phyloP scores from a whole-genome alignment of 2,329 filamentous ascomycete species.

The Cercospora zeina region DNA sequence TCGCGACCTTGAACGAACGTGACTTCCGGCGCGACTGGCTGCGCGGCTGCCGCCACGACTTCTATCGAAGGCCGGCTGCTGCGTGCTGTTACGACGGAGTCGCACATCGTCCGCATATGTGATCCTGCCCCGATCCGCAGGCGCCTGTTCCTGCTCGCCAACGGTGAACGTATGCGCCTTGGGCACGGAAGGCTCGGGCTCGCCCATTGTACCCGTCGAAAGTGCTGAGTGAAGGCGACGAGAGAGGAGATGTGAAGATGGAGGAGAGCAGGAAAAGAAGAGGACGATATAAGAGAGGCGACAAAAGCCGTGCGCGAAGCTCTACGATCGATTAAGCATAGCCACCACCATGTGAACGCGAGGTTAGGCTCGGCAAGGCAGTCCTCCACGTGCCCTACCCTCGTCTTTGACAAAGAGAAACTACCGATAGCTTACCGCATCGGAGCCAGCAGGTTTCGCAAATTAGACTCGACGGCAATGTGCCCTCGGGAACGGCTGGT shows the following conservation, averaged over 20 bases:
- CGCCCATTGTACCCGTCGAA: constrained; percentile 16
- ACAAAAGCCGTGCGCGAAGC: constrained; percentile 1
- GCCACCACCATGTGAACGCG: constrained; percentile 16
- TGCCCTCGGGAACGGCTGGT: not conserved
- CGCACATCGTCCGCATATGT: constrained; percentile 28
- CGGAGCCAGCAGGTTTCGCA: not conserved
- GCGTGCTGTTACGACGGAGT: constrained; percentile 21
- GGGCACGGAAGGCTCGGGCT: constrained; percentile 10
- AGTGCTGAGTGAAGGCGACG: not conserved
- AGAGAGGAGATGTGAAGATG: not conserved
- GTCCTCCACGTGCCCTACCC: constrained; percentile 13
- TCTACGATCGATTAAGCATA: constrained; percentile 18
- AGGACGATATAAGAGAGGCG: not conserved
- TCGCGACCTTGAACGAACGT: constrained; percentile 29
- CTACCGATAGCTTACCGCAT: not conserved
- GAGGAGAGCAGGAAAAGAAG: constrained; percentile 2
- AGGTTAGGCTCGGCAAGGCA: constrained; percentile 15
- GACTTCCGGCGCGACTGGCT: constrained; percentile 11
- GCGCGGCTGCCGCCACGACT: constrained; percentile 15
- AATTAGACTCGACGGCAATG: not conserved
- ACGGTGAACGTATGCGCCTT: constrained; percentile 20
- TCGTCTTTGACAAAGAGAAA: constrained; percentile 14
- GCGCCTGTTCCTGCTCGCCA: constrained; percentile 21
- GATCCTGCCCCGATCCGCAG: constrained; percentile 25
- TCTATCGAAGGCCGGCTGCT: constrained; percentile 17